Percentiles rank a stretch among this genome's conserved stretches.
These are phyloP conservation scores for Eutrema heterophyllum DNA, from an alignment of 345 rosid species.

Conservation along the genomic window DNA sequence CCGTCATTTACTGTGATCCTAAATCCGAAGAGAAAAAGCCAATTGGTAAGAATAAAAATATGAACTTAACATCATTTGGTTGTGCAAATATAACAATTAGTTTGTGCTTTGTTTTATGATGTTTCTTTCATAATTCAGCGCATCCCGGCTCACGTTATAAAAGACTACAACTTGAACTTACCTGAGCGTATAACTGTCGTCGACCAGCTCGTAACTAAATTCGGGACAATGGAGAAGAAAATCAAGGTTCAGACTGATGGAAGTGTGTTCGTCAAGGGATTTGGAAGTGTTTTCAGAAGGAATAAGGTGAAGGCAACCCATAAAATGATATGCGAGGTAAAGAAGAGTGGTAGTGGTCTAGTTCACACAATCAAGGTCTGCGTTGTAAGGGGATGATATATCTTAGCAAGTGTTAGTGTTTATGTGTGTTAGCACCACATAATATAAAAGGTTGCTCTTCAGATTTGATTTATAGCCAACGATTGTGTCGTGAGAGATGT, in stretches of 20 bases:
- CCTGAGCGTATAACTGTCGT: not conserved
- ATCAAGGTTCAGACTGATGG: not conserved
- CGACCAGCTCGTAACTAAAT: not conserved
- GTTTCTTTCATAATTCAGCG: conserved; percentile 2
- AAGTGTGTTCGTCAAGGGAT: not conserved
- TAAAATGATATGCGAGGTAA: conserved; percentile 1
- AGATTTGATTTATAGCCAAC: not conserved
- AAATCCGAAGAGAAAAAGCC: conserved; percentile 8
- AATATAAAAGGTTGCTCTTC: not conserved
- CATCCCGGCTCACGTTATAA: not conserved
- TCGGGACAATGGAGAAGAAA: not conserved
- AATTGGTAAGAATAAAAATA: not conserved
- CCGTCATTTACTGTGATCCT: not conserved
- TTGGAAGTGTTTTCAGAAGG: conserved; percentile 6
- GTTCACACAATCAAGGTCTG: conserved; percentile 9
- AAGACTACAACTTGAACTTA: conserved; percentile 3
- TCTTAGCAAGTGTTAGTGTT: not conserved
- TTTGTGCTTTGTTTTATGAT: not conserved
- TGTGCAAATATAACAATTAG: not conserved
- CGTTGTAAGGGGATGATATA: not conserved
- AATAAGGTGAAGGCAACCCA: not conserved
- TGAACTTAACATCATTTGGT: not conserved
- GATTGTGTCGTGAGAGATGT: not conserved
- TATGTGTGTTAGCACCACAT: not conserved
- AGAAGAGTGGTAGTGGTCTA: not conserved